Conservation (phyloP, 305 asterid genomes). For the Andrographis paniculata region DNA sequence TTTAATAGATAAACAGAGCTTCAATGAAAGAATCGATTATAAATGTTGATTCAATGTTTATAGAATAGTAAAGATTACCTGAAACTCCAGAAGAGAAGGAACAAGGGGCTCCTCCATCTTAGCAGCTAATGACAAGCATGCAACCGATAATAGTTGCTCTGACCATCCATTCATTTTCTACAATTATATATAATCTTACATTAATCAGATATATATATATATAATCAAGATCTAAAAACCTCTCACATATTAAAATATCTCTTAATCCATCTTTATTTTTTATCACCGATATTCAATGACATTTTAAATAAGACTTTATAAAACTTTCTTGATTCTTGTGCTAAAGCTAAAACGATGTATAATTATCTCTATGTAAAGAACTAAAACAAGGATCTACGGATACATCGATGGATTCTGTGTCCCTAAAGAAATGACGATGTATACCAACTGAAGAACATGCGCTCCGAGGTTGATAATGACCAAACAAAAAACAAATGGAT, state of each 20-base stretch:
- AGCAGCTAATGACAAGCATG: conserved; percentile 86
- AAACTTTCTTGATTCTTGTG: too few relatives aligned
- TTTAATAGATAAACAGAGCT: not conserved
- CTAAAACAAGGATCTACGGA: not conserved
- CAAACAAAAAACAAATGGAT: conserved; percentile 34
- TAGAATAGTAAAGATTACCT: conserved; percentile 32
- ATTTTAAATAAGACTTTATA: too few relatives aligned
- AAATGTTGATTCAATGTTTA: not conserved
- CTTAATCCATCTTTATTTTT: too few relatives aligned
- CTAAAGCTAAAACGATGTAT: too few relatives aligned
- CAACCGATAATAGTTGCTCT: conserved; percentile 67
- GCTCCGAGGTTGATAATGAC: conserved; percentile 16
- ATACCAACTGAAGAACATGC: not conserved
- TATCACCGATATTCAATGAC: too few relatives aligned
- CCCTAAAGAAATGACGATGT: too few relatives aligned
- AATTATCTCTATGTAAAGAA: not conserved
- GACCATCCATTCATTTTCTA: conserved; percentile 82
- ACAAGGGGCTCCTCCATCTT: conserved; percentile 90
- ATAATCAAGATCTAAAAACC: not conserved
- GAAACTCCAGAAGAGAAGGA: conserved; percentile 84
- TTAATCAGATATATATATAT: not conserved
- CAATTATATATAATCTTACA: conserved; percentile 6
- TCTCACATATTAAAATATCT: too few relatives aligned
- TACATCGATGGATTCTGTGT: too few relatives aligned
- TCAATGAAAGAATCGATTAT: not conserved